These are phyloP conservation scores for Triticum urartu DNA, from an alignment of 176 grass and related monocot species.

Conservation along the genomic window DNA sequence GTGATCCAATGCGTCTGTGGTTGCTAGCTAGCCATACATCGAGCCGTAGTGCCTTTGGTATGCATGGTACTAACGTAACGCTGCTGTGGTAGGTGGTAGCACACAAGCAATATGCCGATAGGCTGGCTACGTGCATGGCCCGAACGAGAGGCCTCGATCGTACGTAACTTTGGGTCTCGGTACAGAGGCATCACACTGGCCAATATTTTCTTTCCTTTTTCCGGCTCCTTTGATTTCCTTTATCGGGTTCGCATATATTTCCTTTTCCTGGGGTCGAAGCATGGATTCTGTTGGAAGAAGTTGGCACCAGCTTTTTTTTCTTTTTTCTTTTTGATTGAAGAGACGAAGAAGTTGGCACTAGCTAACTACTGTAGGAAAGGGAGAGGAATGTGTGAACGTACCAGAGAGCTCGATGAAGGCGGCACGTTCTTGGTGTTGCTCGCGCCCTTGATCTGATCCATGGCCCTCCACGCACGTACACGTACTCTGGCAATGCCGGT, in stretches of 20 bases:
- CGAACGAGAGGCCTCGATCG: neutral
- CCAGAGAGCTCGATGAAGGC: neutral
- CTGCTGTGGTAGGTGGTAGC: neutral
- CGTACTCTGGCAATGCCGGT: neutral
- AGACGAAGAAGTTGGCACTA: too few relatives aligned
- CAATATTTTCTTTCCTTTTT: neutral
- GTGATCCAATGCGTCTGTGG: neutral
- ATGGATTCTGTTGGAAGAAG: neutral
- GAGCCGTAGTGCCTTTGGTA: neutral
- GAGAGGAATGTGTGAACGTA: too few relatives aligned
- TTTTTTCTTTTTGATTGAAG: too few relatives aligned
- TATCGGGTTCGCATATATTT: neutral
- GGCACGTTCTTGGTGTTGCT: neutral
- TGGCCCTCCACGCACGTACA: neutral
- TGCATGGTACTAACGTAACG: neutral
- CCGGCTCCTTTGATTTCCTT: neutral
- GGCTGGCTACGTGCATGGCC: neutral
- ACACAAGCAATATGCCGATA: neutral
- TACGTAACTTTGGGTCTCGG: neutral
- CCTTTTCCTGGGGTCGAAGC: neutral
- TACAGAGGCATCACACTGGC: neutral
- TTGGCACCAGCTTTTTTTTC: neutral
- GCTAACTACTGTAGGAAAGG: too few relatives aligned
- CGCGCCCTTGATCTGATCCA: neutral
- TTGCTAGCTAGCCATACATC: neutral